Conservation (phyloP, 2,329 filamentous ascomycete species). For the Blastomyces emzantsi region DNA sequence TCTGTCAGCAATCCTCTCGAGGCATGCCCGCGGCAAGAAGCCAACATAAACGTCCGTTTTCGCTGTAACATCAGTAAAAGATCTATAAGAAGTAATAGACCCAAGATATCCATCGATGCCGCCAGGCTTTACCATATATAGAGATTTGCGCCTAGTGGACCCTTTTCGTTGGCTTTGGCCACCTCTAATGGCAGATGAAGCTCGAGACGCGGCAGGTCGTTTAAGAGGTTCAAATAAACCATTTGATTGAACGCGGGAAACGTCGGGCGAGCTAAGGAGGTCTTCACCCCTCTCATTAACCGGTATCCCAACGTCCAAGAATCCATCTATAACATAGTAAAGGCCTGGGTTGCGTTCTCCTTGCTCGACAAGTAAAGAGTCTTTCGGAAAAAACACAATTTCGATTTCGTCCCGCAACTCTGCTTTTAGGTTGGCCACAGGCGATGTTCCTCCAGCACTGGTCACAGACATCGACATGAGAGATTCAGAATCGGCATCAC, state of each 20-base stretch:
- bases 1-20: conserved; percentile 86
- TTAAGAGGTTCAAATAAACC: conserved; percentile 40
- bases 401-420: conserved; percentile 89
- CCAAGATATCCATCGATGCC: conserved; percentile 91
- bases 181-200: conserved; percentile 20
- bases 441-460: conserved; percentile 51
- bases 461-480: conserved; percentile 60
- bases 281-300: conserved; percentile 50
- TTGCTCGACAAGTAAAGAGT: conserved; percentile 88
- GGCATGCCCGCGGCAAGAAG: conserved; percentile 72
- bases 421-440: conserved; percentile 58
- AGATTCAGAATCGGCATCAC: conserved; percentile 80
- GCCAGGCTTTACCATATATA: conserved; percentile 89
- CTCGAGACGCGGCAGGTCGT: conserved; percentile 38
- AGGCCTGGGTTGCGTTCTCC: conserved; percentile 93
- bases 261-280: conserved; percentile 29
- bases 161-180: conserved; percentile 29
- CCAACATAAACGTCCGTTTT: conserved; percentile 99
- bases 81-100: conserved; percentile 87
- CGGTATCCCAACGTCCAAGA: conserved; percentile 86
- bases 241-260: conserved; percentile 22
- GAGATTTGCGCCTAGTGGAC: conserved; percentile 52
- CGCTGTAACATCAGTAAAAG: conserved; percentile 91
- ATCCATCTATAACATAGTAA: conserved; percentile 97
- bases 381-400: conserved; percentile 95